A percentile compares a stretch with the other conserved stretches of the same genome.
Evolutionary conservation across 352 stramenopile genomes (phyloP).

Genomic region (Globisporangium takayamanum): DNA sequence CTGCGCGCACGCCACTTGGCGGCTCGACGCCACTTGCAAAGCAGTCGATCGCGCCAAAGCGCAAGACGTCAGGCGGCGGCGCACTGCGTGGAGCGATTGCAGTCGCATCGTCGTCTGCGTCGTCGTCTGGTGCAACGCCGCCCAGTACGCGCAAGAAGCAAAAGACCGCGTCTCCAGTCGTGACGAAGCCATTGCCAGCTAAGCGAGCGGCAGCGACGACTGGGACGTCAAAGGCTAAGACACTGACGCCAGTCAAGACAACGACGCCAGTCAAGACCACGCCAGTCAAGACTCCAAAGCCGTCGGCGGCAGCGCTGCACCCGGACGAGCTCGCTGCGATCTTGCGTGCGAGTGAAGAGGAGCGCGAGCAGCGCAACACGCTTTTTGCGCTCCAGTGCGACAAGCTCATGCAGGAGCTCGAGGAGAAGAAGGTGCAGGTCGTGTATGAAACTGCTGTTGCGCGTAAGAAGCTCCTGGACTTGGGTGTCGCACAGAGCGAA

Average conservation of each 20-base stretch:
- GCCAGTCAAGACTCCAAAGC: not conserved
- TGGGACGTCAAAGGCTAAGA: not conserved
- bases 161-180: not conserved
- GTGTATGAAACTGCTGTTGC: slow-evolving; percentile 21
- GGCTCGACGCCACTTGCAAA: slow-evolving; percentile 1
- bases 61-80: slow-evolving; percentile 8
- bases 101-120: not conserved
- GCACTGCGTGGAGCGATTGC: slow-evolving; percentile 2
- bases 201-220: not conserved
- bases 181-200: not conserved
- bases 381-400: slow-evolving; percentile 19
- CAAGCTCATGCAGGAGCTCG: slow-evolving; percentile 16
- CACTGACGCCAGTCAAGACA: not conserved
- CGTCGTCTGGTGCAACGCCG: not conserved
- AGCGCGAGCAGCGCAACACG: slow-evolving; percentile 14
- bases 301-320: not conserved
- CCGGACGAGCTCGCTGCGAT: slow-evolving; percentile 10
- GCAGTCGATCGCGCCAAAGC: slow-evolving; percentile 8
- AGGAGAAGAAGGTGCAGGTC: slow-evolving; percentile 17
- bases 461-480: slow-evolving; percentile 40
- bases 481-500: slow-evolving; percentile 13
- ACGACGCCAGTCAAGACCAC: not conserved
- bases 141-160: slow-evolving; percentile 2
- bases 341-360: slow-evolving; percentile 11
- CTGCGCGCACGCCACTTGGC: not conserved